A percentile compares a stretch with the other conserved stretches of the same genome.
These are phyloP conservation scores for Musa balbisiana DNA, from an alignment of 202 grass and related monocot genomes.

Conservation along the genomic window DNA sequence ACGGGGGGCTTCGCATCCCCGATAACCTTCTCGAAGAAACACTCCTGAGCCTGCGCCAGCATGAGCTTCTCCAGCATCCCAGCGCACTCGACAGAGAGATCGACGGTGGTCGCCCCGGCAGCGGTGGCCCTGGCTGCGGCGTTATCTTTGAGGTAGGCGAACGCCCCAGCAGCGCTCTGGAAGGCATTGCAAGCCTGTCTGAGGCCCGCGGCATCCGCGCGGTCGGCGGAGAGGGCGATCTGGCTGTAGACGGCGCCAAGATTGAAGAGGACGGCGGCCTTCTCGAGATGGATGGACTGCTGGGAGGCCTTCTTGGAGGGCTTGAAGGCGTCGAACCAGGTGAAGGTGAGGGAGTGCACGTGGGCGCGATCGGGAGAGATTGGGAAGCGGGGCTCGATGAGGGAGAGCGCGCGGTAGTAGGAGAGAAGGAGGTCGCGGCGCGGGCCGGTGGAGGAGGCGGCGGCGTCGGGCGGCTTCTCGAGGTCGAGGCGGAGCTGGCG, in stretches of 20 bases:
- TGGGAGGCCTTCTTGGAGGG: conserved; percentile 53
- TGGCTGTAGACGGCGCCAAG: conserved; percentile 80
- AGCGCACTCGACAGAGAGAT: conserved; percentile 62
- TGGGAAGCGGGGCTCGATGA: conserved; percentile 86
- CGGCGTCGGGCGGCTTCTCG: conserved; percentile 24
- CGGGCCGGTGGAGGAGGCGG: conserved; percentile 47
- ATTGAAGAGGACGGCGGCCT: conserved; percentile 77
- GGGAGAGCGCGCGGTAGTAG: conserved; percentile 60
- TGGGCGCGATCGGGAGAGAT: conserved; percentile 64
- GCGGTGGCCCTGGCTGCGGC: conserved; percentile 50
- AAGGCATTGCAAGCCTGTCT: conserved; percentile 63
- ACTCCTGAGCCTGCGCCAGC: conserved; percentile 26
- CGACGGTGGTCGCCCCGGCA: conserved; percentile 50
- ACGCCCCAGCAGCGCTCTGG: conserved; percentile 61
- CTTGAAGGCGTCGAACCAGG: conserved; percentile 92
- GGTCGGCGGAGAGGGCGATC: conserved; percentile 88
- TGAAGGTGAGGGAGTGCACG: conserved; percentile 77
- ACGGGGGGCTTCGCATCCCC: background rate
- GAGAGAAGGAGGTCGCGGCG: conserved; percentile 70
- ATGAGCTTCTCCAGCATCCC: conserved; percentile 44
- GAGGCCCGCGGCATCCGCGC: conserved; percentile 53
- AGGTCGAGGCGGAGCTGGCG: conserved; percentile 45
- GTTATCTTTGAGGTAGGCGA: conserved; percentile 51
- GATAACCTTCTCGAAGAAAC: conserved; percentile 24
- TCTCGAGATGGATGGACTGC: conserved; percentile 74